Evolutionary conservation across 345 rosid genomes (phyloP), one percentile per base, ranked within the genome.

Genomic region (Toxicodendron radicans): DNA sequence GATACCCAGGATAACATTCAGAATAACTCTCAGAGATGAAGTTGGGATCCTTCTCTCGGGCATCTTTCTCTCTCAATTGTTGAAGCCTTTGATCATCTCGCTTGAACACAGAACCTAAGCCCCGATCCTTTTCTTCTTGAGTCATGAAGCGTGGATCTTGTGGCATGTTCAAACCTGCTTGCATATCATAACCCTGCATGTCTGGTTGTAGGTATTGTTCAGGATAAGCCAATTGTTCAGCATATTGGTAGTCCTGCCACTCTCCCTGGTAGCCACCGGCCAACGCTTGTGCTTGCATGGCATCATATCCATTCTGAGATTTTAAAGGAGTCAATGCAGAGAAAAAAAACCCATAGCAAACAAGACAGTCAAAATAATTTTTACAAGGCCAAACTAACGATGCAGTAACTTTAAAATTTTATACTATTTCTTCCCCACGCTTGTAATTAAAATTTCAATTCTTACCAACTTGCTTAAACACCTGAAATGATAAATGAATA

Each of bases 1-100:
- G 99, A 86, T 92, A 93, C 72, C 98, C 98, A 1, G 99, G 99
- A 83, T 95, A 95, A 82, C 99, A 95, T 86, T 95, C 99, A 45
- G 99, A 95, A 79, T 95, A 95, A 76, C 90, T 93, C 80, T 95
- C 99, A 10, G 99, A 95, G 53, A 95, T 83, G 79, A 95, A 92
- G 72, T 86, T 92, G 0, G 98, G 99, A 82, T 95, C 99, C 79
- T 90, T 95, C 77, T 95, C 99, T 17, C 99, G 85, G 49, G 97
- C 87, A 81, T 95, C 99, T 73, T 81, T 91, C 79, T 92, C 99
- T 76, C 94, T 83, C 86, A 90, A 69, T 75, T 95, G 99, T 79
- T 82, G 99, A 83, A 95, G 96, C 87, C 99, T 85, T 81, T 90
- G 86, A 83, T 95, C 98, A 73, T 95, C 99, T 64, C 98, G 90